Base-by-base conservation (phyloP, 345 rosid genomes). In the Ceriops tagal region DNA sequence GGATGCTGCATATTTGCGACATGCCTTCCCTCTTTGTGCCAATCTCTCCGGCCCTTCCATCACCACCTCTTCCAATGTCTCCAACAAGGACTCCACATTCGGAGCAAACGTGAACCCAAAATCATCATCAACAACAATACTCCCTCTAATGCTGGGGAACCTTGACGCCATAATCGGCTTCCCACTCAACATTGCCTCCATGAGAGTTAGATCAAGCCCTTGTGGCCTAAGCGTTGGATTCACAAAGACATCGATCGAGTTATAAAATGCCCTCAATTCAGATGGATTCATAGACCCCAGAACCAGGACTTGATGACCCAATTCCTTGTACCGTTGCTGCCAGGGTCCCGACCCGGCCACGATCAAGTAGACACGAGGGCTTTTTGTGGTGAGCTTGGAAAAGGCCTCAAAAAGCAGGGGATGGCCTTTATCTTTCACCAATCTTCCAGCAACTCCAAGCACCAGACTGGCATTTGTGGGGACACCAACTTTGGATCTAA, bases 111-210 rank as follows among this genome's bases (percentile, higher is more conserved):
- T 79, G 79, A 82, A 92, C 52, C 99, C 99, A 43, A 88, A 85
- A 82, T 87, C 96, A 58, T 88, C 92, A 18, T 88, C 85, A 31
- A 95, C 97, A 1, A 95, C 86, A 35, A 95, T 76, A 5, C 88
- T 95, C 7, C 96, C 91, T 77, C 87, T 90, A 28, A 95, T 92
- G 66, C 99, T 95, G 0, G 99, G 89, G 46, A 87, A 95, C 66
- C 96, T 87, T 0, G 97, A 90, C 0, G 97, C 96, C 92, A 89
- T 84, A 1, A 95, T 88, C 3, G 99, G 86, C 69, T 81, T 95
- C 32, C 99, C 97, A 64, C 92, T 86, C 88, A 92, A 78, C 99
- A 95, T 95, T 0, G 96, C 97, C 71, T 92, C 99, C 97, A 88
- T 87, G 28, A 91, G 79, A 2, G 98, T 93, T 0, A 93, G 80